Evolutionary conservation across 768 basidiomycete species (phyloP).

Genomic region (Boletus vinaceobasis): DNA sequence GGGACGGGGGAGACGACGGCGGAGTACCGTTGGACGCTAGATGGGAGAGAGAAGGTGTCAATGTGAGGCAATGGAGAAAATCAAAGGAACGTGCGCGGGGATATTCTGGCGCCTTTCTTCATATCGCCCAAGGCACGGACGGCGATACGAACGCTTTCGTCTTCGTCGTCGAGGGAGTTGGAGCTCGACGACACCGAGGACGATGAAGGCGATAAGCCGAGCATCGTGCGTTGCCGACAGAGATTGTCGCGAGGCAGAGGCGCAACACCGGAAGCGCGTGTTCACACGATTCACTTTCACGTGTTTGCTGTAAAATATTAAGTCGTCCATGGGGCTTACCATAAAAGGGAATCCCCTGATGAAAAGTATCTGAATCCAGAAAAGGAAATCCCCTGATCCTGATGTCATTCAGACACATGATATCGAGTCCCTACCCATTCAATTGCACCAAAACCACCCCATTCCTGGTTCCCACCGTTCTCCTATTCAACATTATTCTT

Average conservation of each 20-base stretch:
- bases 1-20: constrained; percentile 15
- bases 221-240: constrained; percentile 14
- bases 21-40: constrained; percentile 9
- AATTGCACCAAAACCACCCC: not conserved
- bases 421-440: not conserved
- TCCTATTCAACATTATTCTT: not conserved
- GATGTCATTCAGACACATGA: not conserved
- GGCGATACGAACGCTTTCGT: constrained; percentile 78
- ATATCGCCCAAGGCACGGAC: constrained; percentile 75
- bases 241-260: not conserved
- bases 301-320: constrained; percentile 10
- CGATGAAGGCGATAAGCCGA: constrained; percentile 10
- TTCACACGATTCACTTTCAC: constrained; percentile 18
- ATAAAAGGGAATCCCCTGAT: constrained; percentile 8
- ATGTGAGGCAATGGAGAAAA: not conserved
- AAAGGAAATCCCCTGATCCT: constrained; percentile 14
- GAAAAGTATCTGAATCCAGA: not conserved
- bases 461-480: not conserved
- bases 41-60: not conserved
- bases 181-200: constrained; percentile 7
- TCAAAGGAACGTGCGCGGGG: constrained; percentile 12
- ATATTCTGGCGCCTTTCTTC: constrained; percentile 45
- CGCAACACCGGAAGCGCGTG: constrained; percentile 4
- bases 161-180: constrained; percentile 46
- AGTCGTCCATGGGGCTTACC: not conserved